Conservation (phyloP, 2,329 filamentous ascomycete genomes). For the Orbilia oligospora region DNA sequence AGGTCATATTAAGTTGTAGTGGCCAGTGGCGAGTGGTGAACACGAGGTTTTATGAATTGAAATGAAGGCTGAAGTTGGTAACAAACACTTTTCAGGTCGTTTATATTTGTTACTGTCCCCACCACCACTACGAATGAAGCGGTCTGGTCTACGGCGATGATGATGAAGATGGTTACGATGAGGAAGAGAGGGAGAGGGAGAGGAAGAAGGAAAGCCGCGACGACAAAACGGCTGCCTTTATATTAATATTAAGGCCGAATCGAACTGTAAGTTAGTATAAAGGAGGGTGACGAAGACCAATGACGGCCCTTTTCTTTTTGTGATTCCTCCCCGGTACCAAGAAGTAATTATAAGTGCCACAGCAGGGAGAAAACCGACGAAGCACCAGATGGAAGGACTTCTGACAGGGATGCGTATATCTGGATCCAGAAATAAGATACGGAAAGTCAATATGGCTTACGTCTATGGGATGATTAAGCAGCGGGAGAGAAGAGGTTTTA, state of each 20-base stretch:
- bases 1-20: slow-evolving; percentile 22
- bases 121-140: slow-evolving; percentile 5
- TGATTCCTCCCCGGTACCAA: not conserved
- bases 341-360: slow-evolving; percentile 9
- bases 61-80: slow-evolving; percentile 2
- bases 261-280: not conserved
- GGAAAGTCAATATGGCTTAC: slow-evolving; percentile 19
- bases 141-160: not conserved
- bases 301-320: slow-evolving; percentile 11
- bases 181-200: not conserved
- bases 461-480: slow-evolving; percentile 52
- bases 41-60: not conserved
- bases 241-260: not conserved
- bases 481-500: slow-evolving; percentile 19
- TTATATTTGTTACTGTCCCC: slow-evolving; percentile 6
- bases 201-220: slow-evolving; percentile 16
- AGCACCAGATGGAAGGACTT: not conserved
- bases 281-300: slow-evolving; percentile 28
- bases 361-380: not conserved
- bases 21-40: not conserved
- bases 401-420: not conserved
- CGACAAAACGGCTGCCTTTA: slow-evolving; percentile 1
- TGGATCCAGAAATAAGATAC: slow-evolving; percentile 4
- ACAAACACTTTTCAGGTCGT: not conserved
- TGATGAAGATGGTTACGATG: slow-evolving; percentile 1